Evolutionary conservation across 768 basidiomycete genomes (phyloP).

Genomic region (Mycena olivaceomarginata): DNA sequence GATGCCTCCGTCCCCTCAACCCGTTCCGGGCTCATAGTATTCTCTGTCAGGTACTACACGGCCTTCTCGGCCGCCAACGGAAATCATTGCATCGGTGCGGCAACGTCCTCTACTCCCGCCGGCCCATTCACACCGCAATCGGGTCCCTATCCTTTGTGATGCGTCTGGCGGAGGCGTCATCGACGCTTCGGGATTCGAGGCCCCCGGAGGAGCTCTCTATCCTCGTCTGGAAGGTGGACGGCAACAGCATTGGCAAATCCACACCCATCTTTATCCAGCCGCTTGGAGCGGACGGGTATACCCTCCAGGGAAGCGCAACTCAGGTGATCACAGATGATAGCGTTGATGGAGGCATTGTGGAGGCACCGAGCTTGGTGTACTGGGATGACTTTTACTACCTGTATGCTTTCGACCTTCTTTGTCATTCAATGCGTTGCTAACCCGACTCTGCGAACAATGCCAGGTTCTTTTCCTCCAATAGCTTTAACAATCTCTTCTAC

Average conservation of each 20-base stretch:
- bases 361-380: slow-evolving; percentile 6
- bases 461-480: background rate
- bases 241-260: background rate
- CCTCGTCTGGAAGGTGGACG: slow-evolving; percentile 9
- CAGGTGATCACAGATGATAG: background rate
- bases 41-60: slow-evolving; percentile 2
- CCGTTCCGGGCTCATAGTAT: background rate
- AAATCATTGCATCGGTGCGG: slow-evolving; percentile 9
- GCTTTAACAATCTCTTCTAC: background rate
- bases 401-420: background rate
- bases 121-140: background rate
- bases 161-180: background rate
- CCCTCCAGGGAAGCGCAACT: background rate
- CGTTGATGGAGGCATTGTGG: slow-evolving; percentile 1
- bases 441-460: background rate
- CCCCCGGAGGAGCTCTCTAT: background rate
- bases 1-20: background rate
- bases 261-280: slow-evolving; percentile 8
- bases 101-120: background rate
- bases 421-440: background rate
- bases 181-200: background rate
- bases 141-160: background rate
- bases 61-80: background rate
- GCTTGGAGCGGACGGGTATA: background rate
- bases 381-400: slow-evolving; percentile 6